phyloP scores from a whole-genome alignment of 495 filamentous ascomycete species.

The Hypoxylon rickii region DNA sequence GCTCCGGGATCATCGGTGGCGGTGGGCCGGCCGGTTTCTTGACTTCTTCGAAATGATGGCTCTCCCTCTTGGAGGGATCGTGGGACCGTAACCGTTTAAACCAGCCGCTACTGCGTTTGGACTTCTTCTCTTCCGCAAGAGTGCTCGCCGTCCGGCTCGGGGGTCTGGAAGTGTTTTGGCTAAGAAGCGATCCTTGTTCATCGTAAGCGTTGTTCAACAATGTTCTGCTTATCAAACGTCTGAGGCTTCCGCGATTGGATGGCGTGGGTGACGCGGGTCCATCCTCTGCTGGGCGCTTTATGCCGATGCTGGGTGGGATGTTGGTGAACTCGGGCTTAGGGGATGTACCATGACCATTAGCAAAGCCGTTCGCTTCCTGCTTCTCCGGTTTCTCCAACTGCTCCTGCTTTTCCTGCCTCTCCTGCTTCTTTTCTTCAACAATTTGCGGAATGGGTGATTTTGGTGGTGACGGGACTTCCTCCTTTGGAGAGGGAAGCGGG shows the following conservation, averaged over 20 bases:
- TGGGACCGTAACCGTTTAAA: constrained; percentile 49
- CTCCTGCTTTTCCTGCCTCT: no score
- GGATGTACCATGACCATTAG: constrained; percentile 44
- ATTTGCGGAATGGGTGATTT: constrained; percentile 35
- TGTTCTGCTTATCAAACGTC: constrained; percentile 51
- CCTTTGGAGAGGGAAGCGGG: constrained; percentile 56
- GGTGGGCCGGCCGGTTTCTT: constrained; percentile 52
- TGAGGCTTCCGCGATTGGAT: constrained; percentile 51
- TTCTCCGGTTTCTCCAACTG: no score
- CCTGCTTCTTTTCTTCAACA: constrained; percentile 33
- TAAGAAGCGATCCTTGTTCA: constrained; percentile 42
- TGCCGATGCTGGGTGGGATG: constrained; percentile 37
- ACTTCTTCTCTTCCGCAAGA: constrained; percentile 45
- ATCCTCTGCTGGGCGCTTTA: constrained; percentile 50
- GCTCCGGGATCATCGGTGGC: constrained; percentile 64
- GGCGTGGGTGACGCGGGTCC: constrained; percentile 49
- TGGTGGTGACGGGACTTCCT: constrained; percentile 44
- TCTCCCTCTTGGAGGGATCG: constrained; percentile 40
- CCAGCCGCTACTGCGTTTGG: constrained; percentile 55
- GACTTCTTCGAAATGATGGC: constrained; percentile 38
- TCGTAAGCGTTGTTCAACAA: constrained; percentile 52
- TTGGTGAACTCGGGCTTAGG: constrained; percentile 38
- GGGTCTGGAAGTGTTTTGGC: constrained; percentile 38
- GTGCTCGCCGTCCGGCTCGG: constrained; percentile 44
- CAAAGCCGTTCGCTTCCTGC: constrained; percentile 32